phyloP scores from a whole-genome alignment of 371 early-diverging fungal genomes.

The Caulochytrium protostelioides region DNA sequence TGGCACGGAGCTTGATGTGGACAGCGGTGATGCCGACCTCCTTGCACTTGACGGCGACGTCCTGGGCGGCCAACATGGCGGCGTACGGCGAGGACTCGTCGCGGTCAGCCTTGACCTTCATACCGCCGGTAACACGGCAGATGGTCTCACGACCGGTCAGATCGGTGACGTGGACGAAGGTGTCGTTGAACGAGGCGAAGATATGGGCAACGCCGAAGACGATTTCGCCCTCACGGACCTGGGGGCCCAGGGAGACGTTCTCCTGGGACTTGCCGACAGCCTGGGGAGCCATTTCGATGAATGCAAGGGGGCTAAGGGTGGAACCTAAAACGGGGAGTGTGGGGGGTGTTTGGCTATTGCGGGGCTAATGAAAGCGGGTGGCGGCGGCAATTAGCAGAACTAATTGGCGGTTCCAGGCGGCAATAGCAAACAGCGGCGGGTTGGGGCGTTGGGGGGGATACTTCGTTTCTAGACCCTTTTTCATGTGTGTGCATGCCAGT shows the following conservation, averaged over 20 bases:
- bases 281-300: slow-evolving; percentile 27
- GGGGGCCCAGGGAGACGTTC: slow-evolving; percentile 87
- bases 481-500: too few species aligned
- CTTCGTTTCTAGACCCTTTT: too few species aligned
- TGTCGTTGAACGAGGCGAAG: slow-evolving; percentile 99
- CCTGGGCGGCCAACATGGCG: slow-evolving; percentile 99
- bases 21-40: slow-evolving; percentile 98
- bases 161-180: slow-evolving; percentile 99
- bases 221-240: slow-evolving; percentile 92
- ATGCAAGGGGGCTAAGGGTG: too few species aligned
- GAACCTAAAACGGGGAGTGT: too few species aligned
- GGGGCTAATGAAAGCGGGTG: too few species aligned
- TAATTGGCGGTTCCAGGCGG: too few species aligned
- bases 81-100: slow-evolving; percentile 99
- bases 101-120: slow-evolving; percentile 99
- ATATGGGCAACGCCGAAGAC: slow-evolving; percentile 99
- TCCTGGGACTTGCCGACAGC: slow-evolving; percentile 52
- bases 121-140: slow-evolving; percentile 98
- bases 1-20: slow-evolving; percentile 99
- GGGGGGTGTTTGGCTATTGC: too few species aligned
- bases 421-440: too few species aligned
- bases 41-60: slow-evolving; percentile 96
- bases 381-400: too few species aligned
- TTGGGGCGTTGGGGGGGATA: too few species aligned
- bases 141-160: slow-evolving; percentile 99